Conservation (phyloP, 2,329 filamentous ascomycete species). For the Pyrenochaeta sp. region DNA sequence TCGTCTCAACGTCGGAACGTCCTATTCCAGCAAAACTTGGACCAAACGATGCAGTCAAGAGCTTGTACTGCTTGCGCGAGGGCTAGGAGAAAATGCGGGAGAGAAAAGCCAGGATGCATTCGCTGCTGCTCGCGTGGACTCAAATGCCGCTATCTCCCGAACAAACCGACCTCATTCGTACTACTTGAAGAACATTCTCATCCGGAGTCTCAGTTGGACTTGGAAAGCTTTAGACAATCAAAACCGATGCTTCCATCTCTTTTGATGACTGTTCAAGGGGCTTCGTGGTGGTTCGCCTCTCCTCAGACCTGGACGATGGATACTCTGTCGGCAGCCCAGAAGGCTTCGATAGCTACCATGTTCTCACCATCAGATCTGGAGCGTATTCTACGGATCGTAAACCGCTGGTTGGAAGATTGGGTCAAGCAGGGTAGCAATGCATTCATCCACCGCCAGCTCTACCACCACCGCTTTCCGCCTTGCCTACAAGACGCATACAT, state of each 20-base stretch:
- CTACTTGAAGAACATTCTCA: not conserved
- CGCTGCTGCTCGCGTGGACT: not conserved
- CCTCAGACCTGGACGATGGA: slow-evolving; percentile 4
- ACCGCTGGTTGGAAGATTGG: slow-evolving; percentile 4
- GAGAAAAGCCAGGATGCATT: not conserved
- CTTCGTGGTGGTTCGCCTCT: slow-evolving; percentile 3
- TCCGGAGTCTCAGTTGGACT: too few species aligned
- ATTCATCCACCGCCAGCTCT: slow-evolving; percentile 3
- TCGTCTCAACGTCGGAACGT: too few species aligned
- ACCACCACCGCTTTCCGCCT: not conserved
- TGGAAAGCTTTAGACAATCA: too few species aligned
- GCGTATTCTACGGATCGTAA: slow-evolving; percentile 1
- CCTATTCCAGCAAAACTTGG: not conserved
- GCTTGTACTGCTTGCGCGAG: slow-evolving; percentile 1
- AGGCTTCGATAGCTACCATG: not conserved
- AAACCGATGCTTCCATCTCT: not conserved
- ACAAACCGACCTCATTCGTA: slow-evolving; percentile 1
- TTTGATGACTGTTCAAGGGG: not conserved
- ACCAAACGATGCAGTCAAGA: not conserved
- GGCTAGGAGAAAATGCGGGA: slow-evolving; percentile 2
- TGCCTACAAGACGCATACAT: slow-evolving; percentile 6
- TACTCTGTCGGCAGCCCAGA: not conserved
- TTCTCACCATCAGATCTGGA: slow-evolving; percentile 2
- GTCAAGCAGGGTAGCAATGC: not conserved
- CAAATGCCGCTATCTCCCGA: slow-evolving; percentile 2